A percentile compares a stretch with the other conserved stretches of the same genome.
Evolutionary conservation across 257 asterid species (phyloP).

Genomic region (Fraxinus anomala): DNA sequence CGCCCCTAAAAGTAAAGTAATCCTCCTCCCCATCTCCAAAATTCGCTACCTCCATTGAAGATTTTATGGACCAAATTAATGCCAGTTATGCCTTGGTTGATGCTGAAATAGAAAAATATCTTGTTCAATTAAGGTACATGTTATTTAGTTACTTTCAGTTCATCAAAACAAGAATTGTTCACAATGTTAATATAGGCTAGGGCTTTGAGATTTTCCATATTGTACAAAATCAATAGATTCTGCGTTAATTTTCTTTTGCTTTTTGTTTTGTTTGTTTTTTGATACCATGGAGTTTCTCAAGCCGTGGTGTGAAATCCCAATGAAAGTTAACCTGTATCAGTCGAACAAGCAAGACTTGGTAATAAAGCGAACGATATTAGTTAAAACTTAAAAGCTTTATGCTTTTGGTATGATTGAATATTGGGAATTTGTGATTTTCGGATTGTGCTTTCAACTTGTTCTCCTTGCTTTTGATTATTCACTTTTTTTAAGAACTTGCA

Average conservation of each 20-base stretch:
- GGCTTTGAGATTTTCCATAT: neutral
- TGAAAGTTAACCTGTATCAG: neutral
- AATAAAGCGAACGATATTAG: neutral
- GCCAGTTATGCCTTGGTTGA: neutral
- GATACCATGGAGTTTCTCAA: neutral
- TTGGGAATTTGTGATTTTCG: neutral
- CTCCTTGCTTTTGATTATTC: neutral
- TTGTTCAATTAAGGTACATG: neutral
- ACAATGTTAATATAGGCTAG: constrained; percentile 2
- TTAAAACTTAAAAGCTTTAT: neutral
- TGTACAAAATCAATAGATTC: neutral
- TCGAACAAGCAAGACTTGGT: neutral
- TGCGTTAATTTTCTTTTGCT: neutral
- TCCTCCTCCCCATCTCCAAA: neutral
- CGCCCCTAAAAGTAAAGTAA: neutral
- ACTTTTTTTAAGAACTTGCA: neutral
- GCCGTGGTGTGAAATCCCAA: constrained; percentile 6
- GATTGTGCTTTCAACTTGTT: neutral
- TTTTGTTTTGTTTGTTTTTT: neutral
- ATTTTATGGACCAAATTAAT: constrained; percentile 7
- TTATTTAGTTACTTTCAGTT: neutral
- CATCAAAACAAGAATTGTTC: constrained; percentile 17
- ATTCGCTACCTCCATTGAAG: neutral
- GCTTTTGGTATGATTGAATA: neutral
- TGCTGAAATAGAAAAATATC: constrained; percentile 15